Base-by-base conservation (phyloP, 1,284 basidiomycete genomes). In the Moniliella sp. region DNA sequence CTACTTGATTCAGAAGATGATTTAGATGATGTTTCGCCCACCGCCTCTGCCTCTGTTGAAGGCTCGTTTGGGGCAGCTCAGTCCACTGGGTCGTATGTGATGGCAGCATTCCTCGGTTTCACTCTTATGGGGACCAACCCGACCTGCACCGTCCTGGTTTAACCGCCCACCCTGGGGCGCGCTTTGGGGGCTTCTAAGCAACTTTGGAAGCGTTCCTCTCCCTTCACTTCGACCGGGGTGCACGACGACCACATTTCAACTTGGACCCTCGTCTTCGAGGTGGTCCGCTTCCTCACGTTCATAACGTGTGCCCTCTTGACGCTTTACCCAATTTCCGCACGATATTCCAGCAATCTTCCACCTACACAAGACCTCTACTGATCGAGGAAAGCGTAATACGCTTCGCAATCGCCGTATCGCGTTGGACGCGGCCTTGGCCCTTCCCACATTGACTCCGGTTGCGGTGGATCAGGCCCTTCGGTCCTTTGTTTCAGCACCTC, bases 91-190 rank as follows among this genome's bases (percentile, higher is more conserved):
- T n/a, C n/a, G n/a, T n/a, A 53, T 40, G 41, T 55, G 44, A 37
- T 54, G 14, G 52, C 50, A 14, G 46, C 48, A 13, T 53, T 57
- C 29, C 34, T 51, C 14, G 45, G 49, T 16, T 38, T 55, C 37
- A 45, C 47, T 28, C 40, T 57, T 30, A 34, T 57, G 14, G 51
- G 50, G 12, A 39, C 46, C 18, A 31, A 35, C 25, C 23, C 30
- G 25, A 31, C 15, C 25, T 1, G 12, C 9, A 7, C 15, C 17
- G 1, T 14, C 29, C 4, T 10, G 29, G 7, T 7, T 13, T 15
- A 31, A 29, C 26, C 42, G 30, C 30, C 38, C 37, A 17, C 37
- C 26, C 9, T 15, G 26, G 12, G 11, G 27, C 32, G 43, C 23
- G 30, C 44, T 11, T 23, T 47, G 15, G 35, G 37, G 2, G 32